Percentiles rank a stretch among this genome's conserved stretches.
Conservation (phyloP, 192 early-diverging fungal genomes). For the Obelidium mucronatum region DNA sequence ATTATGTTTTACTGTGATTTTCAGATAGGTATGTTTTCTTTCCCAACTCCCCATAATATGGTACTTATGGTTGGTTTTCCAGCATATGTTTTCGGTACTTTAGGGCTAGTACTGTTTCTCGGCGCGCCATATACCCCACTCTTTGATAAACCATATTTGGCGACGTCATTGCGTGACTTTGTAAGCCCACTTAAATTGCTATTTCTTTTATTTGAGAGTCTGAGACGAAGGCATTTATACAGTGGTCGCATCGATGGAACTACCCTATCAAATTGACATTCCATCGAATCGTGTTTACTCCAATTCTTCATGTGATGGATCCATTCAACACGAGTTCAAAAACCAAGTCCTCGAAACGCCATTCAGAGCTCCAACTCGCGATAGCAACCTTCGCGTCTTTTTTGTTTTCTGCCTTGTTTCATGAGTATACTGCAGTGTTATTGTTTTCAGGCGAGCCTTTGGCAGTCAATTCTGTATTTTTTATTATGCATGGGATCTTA, state of each 20-base stretch:
- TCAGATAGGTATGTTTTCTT: too few species aligned
- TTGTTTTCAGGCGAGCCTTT: background rate
- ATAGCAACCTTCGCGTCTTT: background rate
- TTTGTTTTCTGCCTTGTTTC: background rate
- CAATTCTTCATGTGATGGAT: background rate
- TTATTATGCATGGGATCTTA: background rate
- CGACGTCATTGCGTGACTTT: conserved; percentile 15
- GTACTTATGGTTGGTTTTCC: background rate
- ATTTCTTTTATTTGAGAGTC: too few species aligned
- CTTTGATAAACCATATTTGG: conserved; percentile 2
- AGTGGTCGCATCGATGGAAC: conserved; percentile 11
- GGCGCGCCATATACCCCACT: background rate
- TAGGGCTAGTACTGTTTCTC: background rate
- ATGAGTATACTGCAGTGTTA: background rate
- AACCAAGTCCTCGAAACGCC: background rate
- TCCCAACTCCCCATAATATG: too few species aligned
- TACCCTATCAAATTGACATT: conserved; percentile 12
- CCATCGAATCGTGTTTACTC: background rate
- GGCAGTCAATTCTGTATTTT: conserved; percentile 10
- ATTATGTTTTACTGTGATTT: background rate
- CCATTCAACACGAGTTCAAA: background rate
- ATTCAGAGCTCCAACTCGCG: too few species aligned
- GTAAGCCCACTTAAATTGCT: too few species aligned
- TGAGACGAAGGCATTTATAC: too few species aligned
- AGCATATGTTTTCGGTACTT: background rate